phyloP scores from a whole-genome alignment of 176 grass and related monocot species.

The Pontederia paniculata region DNA sequence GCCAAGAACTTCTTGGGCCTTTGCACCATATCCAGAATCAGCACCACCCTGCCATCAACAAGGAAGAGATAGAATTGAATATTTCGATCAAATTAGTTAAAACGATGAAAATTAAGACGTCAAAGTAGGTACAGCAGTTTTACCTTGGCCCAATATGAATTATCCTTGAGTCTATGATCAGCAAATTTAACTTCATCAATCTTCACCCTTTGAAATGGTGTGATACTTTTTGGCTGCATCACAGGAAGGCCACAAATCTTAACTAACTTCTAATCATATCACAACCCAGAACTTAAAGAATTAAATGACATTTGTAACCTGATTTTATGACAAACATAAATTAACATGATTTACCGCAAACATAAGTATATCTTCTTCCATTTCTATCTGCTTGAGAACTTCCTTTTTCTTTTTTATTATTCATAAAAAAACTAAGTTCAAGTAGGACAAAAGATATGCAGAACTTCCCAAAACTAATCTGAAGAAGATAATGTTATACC shows the following conservation, averaged over 20 bases:
- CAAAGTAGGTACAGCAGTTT: neutral
- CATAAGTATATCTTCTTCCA: too few species aligned
- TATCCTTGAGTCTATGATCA: slow-evolving; percentile 66
- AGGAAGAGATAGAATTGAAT: neutral
- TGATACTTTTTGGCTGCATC: slow-evolving; percentile 47
- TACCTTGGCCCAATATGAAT: slow-evolving; percentile 98
- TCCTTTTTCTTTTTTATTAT: too few species aligned
- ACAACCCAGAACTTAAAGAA: too few species aligned
- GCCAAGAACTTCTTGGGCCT: slow-evolving; percentile 87
- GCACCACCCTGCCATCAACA: slow-evolving; percentile 43
- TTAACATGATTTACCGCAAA: too few species aligned
- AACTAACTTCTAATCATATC: too few species aligned
- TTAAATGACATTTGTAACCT: neutral
- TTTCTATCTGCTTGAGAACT: too few species aligned
- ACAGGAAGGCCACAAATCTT: neutral
- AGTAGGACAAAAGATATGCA: neutral
- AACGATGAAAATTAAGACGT: neutral
- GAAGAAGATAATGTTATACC: slow-evolving; percentile 19
- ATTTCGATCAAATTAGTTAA: slow-evolving; percentile 6
- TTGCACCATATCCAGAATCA: slow-evolving; percentile 74
- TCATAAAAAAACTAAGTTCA: neutral
- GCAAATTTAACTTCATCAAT: slow-evolving; percentile 51
- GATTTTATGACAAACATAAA: too few species aligned
- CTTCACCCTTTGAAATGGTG: slow-evolving; percentile 77
- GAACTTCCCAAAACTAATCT: neutral